Percentiles rank a stretch among this genome's conserved stretches.
These are phyloP conservation scores for Hanseniaspora valbyensis DNA, from an alignment of 805 yeast species.

Conservation along the genomic window DNA sequence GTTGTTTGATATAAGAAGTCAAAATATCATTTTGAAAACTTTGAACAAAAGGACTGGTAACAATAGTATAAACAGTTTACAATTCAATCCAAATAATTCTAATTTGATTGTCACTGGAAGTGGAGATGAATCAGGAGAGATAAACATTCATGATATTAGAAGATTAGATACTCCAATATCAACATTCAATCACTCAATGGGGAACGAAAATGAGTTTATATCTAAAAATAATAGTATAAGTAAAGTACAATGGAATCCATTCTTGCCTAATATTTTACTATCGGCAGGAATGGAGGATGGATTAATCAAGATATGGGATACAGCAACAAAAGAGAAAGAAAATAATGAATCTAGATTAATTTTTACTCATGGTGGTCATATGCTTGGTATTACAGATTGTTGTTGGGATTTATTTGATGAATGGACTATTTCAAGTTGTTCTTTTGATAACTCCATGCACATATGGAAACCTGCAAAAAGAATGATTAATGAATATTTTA, in stretches of 20 bases:
- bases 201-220: neutral
- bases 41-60: slow-evolving; percentile 18
- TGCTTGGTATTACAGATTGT: slow-evolving; percentile 74
- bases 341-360: slow-evolving; percentile 23
- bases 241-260: slow-evolving; percentile 63
- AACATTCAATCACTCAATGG: slow-evolving; percentile 33
- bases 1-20: slow-evolving; percentile 44
- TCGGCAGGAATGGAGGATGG: slow-evolving; percentile 57
- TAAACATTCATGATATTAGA: slow-evolving; percentile 61
- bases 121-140: slow-evolving; percentile 34
- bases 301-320: slow-evolving; percentile 52
- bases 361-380: slow-evolving; percentile 77
- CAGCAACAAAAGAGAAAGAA: slow-evolving; percentile 21
- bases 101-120: slow-evolving; percentile 60
- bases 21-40: slow-evolving; percentile 15
- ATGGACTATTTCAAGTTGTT: slow-evolving; percentile 62
- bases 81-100: slow-evolving; percentile 47
- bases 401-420: slow-evolving; percentile 69
- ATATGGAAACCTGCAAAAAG: slow-evolving; percentile 58
- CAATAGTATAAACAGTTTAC: slow-evolving; percentile 46
- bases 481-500: slow-evolving; percentile 9
- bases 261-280: slow-evolving; percentile 43
- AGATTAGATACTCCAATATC: slow-evolving; percentile 27
- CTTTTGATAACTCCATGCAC: slow-evolving; percentile 80
- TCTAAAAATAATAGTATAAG: slow-evolving; percentile 41